A percentile compares a stretch with the other conserved stretches of the same genome.
phyloP scores from a whole-genome alignment of 2,329 filamentous ascomycete species.

The Epichloe brachyelytri region DNA sequence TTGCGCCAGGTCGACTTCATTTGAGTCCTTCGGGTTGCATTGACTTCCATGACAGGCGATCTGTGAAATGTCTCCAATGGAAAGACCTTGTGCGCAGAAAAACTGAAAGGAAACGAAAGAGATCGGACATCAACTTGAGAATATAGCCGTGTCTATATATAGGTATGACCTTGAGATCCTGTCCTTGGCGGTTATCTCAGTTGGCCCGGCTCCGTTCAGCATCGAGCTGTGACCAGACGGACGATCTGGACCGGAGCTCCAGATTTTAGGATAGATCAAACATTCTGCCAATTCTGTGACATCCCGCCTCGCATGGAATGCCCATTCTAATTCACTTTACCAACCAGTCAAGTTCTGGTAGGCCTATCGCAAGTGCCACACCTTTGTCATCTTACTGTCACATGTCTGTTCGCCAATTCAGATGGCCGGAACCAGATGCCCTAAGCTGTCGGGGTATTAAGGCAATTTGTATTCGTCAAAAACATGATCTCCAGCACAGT shows the following conservation, averaged over 20 bases:
- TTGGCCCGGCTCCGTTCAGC: neutral
- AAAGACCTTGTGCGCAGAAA: neutral
- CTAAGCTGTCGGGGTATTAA: neutral
- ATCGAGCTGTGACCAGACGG: too few species aligned
- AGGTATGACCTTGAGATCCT: neutral
- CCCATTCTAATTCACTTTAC: neutral
- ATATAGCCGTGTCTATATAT: neutral
- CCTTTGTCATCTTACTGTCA: neutral
- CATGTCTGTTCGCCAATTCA: neutral
- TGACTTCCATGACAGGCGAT: neutral
- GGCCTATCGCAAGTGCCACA: too few species aligned
- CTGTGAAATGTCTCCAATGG: neutral
- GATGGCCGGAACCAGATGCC: neutral
- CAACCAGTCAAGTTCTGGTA: neutral
- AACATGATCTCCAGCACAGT: too few species aligned
- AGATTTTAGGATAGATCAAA: too few species aligned
- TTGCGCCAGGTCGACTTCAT: conserved; percentile 13
- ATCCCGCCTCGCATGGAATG: neutral
- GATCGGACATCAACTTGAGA: neutral
- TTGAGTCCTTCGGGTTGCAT: conserved; percentile 11
- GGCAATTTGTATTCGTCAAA: neutral
- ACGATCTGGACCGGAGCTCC: neutral
- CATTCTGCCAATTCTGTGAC: neutral
- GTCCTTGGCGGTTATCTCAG: neutral
- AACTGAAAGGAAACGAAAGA: neutral